Evolutionary conservation across 768 basidiomycete species (phyloP).

Genomic region (Boletales sp.): DNA sequence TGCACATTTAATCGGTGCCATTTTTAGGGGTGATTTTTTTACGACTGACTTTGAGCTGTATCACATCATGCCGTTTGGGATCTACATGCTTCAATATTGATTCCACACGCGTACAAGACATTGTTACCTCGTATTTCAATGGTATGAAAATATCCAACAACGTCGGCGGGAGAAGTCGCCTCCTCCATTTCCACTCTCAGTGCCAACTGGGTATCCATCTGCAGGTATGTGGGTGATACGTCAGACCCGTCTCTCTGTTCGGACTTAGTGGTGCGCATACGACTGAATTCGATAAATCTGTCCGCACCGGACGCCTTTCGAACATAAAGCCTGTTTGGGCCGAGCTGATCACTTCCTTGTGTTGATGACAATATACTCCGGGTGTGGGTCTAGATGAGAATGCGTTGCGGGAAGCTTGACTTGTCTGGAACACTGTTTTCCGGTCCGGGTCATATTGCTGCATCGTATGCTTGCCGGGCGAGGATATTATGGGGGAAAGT

Average conservation of each 20-base stretch:
- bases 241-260: slow-evolving; percentile 2
- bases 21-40: no score
- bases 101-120: neutral
- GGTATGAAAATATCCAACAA: slow-evolving; percentile 74
- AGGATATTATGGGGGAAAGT: slow-evolving; percentile 16
- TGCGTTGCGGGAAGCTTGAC: slow-evolving; percentile 43
- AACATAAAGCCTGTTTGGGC: slow-evolving; percentile 53
- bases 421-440: slow-evolving; percentile 56
- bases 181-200: slow-evolving; percentile 54
- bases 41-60: slow-evolving; percentile 78
- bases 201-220: slow-evolving; percentile 55
- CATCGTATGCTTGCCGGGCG: slow-evolving; percentile 43
- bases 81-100: slow-evolving; percentile 23
- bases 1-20: no score
- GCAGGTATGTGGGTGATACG: slow-evolving; percentile 50
- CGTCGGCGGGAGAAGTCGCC: slow-evolving; percentile 51
- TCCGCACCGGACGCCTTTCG: slow-evolving; percentile 34
- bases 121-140: slow-evolving; percentile 71
- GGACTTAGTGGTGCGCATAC: slow-evolving; percentile 33
- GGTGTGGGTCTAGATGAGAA: slow-evolving; percentile 22
- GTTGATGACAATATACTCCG: slow-evolving; percentile 60
- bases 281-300: slow-evolving; percentile 55
- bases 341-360: slow-evolving; percentile 49
- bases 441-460: slow-evolving; percentile 59
- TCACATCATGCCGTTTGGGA: slow-evolving; percentile 31